Conservation (phyloP, 2,329 filamentous ascomycete species). For the Arthrinium phaeospermum region DNA sequence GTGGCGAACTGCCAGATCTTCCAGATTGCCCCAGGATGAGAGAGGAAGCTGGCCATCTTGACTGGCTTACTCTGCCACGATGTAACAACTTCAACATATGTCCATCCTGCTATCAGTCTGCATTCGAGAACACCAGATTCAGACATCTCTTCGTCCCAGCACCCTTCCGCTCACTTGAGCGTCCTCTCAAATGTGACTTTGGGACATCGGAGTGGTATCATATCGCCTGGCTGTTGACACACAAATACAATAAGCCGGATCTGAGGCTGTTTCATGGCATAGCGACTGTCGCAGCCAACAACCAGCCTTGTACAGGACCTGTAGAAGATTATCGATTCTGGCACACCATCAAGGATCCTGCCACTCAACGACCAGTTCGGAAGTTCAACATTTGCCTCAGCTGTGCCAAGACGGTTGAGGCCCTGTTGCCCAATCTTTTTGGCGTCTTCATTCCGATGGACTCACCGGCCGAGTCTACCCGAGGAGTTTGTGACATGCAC, state of each 20-base stretch:
- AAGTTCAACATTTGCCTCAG: slow-evolving; percentile 78
- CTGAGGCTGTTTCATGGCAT: slow-evolving; percentile 74
- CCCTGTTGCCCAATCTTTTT: slow-evolving; percentile 73
- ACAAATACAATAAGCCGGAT: slow-evolving; percentile 71
- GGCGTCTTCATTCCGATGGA: slow-evolving; percentile 67
- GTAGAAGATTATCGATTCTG: slow-evolving; percentile 66
- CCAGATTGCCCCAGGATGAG: slow-evolving; percentile 73
- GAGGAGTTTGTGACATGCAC: slow-evolving; percentile 72
- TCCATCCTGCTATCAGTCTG: slow-evolving; percentile 74
- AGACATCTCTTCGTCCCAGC: slow-evolving; percentile 69
- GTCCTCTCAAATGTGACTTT: slow-evolving; percentile 76
- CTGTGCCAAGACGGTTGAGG: slow-evolving; percentile 75
- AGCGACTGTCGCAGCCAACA: slow-evolving; percentile 63
- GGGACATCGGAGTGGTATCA: slow-evolving; percentile 79
- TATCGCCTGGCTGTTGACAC: slow-evolving; percentile 80
- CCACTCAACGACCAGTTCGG: slow-evolving; percentile 65
- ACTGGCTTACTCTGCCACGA: slow-evolving; percentile 81
- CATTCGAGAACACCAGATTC: slow-evolving; percentile 73
- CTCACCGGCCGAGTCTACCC: slow-evolving; percentile 50
- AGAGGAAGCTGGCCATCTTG: slow-evolving; percentile 67
- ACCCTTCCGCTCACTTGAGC: slow-evolving; percentile 60
- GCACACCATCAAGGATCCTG: slow-evolving; percentile 76
- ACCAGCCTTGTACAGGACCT: slow-evolving; percentile 64
- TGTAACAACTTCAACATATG: slow-evolving; percentile 80
- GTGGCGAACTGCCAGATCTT: slow-evolving; percentile 53